Conservation (phyloP, 306 rosid genomes). For the Trichosanthes truncata region DNA sequence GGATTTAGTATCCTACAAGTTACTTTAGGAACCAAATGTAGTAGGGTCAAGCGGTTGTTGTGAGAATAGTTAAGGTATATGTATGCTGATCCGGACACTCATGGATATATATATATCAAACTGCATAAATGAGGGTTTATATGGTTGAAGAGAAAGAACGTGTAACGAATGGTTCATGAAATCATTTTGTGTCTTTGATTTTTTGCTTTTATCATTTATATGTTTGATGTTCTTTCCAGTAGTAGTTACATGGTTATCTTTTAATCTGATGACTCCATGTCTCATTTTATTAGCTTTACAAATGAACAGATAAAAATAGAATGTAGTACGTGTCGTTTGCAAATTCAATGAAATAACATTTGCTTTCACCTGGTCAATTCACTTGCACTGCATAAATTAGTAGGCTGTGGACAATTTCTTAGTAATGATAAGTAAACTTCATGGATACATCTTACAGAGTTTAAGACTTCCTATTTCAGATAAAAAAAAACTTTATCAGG, state of each 20-base stretch:
- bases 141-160: neutral
- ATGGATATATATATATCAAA: neutral
- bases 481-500: neutral
- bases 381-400: neutral
- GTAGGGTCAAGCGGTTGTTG: neutral
- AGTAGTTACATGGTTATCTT: neutral
- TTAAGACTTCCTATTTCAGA: neutral
- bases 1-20: neutral
- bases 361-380: neutral
- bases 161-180: neutral
- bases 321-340: neutral
- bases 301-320: neutral
- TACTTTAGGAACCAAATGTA: neutral
- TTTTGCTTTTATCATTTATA: neutral
- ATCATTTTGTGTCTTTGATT: neutral
- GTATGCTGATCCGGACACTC: neutral
- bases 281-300: neutral
- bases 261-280: neutral
- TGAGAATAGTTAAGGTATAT: neutral
- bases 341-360: neutral
- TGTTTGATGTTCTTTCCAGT: neutral
- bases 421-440: neutral
- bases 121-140: neutral
- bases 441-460: neutral
- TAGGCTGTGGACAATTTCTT: neutral